A percentile compares a stretch with the other conserved stretches of the same genome.
These are phyloP conservation scores for Pistacia vera DNA, from an alignment of 345 rosid species.

Conservation along the genomic window DNA sequence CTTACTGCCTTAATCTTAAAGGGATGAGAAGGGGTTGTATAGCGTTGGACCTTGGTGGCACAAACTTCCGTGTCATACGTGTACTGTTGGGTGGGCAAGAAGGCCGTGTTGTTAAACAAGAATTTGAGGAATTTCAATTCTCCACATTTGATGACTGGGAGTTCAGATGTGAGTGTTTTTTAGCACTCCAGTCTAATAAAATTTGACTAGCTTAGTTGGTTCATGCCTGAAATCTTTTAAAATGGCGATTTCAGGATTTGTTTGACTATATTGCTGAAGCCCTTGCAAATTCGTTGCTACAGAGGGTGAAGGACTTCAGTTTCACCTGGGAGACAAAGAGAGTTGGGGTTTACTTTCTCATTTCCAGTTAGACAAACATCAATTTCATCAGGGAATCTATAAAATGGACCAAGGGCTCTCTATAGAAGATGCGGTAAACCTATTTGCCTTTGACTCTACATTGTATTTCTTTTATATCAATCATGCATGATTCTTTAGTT, in stretches of 20 bases:
- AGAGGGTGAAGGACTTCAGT: conserved; percentile 64
- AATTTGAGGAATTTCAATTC: conserved; percentile 72
- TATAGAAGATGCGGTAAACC: conserved; percentile 73
- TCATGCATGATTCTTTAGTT: not conserved
- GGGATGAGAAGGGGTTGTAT: conserved; percentile 77
- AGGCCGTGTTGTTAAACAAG: conserved; percentile 50
- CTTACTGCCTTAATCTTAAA: conserved; percentile 20
- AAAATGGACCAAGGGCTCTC: conserved; percentile 94
- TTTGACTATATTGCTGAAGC: conserved; percentile 63
- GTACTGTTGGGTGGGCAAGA: conserved; percentile 67
- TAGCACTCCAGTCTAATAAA: not conserved
- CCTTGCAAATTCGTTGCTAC: conserved; percentile 73
- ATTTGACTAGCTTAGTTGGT: conserved; percentile 6
- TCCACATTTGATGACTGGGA: conserved; percentile 68
- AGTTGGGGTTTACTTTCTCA: conserved; percentile 92
- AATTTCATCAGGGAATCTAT: conserved; percentile 75
- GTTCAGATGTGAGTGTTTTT: conserved; percentile 58
- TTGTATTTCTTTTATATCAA: not conserved
- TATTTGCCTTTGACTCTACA: conserved; percentile 10
- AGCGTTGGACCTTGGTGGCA: conserved; percentile 91
- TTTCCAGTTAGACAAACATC: conserved; percentile 90
- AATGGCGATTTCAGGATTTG: conserved; percentile 40
- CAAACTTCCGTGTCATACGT: conserved; percentile 79
- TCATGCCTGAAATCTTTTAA: conserved; percentile 18
- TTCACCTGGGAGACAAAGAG: conserved; percentile 72